Conservation (phyloP, 768 basidiomycete genomes). For the Hericium alpestre region DNA sequence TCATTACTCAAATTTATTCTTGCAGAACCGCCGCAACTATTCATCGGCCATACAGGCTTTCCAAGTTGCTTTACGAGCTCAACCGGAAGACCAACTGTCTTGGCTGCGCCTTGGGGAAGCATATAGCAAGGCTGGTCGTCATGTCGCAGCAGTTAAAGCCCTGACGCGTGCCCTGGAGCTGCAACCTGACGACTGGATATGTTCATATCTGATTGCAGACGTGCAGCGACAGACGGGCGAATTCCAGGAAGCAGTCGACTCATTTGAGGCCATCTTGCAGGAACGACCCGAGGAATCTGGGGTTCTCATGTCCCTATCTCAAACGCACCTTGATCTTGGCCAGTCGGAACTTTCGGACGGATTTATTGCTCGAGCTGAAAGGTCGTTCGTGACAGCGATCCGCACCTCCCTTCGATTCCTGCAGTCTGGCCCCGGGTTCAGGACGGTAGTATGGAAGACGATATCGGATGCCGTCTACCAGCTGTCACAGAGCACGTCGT, state of each 20-base stretch:
- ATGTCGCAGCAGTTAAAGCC: constrained; percentile 83
- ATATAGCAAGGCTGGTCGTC: constrained; percentile 79
- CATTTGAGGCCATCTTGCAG: constrained; percentile 47
- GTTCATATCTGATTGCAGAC: constrained; percentile 72
- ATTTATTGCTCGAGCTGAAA: constrained; percentile 63
- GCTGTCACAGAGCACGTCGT: constrained; percentile 44
- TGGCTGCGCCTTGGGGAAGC: constrained; percentile 92
- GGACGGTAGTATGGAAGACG: constrained; percentile 73
- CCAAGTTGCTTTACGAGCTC: constrained; percentile 76
- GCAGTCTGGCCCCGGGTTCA: constrained; percentile 48
- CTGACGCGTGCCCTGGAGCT: constrained; percentile 66
- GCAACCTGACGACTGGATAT: constrained; percentile 72
- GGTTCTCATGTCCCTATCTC: constrained; percentile 58
- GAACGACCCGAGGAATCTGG: constrained; percentile 59
- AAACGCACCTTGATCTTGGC: constrained; percentile 65
- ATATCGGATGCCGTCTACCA: constrained; percentile 67
- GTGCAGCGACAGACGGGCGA: constrained; percentile 71
- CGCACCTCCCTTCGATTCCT: constrained; percentile 38
- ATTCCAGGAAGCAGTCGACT: constrained; percentile 61
- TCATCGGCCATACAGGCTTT: constrained; percentile 68
- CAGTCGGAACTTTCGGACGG: constrained; percentile 54
- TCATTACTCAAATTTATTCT: background rate
- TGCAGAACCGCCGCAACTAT: constrained; percentile 60
- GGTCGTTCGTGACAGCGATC: constrained; percentile 58
- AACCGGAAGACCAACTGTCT: constrained; percentile 64